phyloP scores from a whole-genome alignment of 768 basidiomycete genomes.

The Boletus vinaceobasis region DNA sequence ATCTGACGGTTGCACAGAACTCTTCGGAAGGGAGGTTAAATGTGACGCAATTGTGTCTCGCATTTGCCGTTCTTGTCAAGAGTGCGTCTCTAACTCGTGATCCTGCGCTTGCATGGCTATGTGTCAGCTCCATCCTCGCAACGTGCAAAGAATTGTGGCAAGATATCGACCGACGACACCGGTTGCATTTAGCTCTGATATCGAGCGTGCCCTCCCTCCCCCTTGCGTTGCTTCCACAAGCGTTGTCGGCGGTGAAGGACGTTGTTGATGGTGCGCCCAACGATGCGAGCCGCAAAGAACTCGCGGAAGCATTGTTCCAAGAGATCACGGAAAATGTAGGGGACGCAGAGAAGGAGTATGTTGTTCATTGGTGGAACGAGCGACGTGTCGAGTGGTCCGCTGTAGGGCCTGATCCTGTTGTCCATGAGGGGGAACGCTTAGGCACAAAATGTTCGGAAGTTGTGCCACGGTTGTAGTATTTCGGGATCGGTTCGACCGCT shows the following conservation, averaged over 20 bases:
- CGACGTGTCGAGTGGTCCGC: conserved; percentile 29
- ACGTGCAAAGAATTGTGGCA: conserved; percentile 35
- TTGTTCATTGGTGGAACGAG: conserved; percentile 72
- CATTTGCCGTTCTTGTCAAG: conserved; percentile 68
- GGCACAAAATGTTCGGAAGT: neutral
- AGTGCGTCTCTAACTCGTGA: conserved; percentile 48
- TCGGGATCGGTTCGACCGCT: neutral
- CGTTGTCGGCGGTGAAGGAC: conserved; percentile 47
- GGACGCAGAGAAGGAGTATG: conserved; percentile 65
- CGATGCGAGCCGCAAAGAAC: conserved; percentile 36
- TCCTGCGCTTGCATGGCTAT: conserved; percentile 61
- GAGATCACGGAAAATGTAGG: conserved; percentile 65
- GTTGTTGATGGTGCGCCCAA: conserved; percentile 31
- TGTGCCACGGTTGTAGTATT: conserved; percentile 11
- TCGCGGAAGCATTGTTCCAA: conserved; percentile 56
- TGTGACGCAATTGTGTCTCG: conserved; percentile 64
- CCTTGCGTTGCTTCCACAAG: conserved; percentile 49
- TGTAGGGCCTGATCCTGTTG: neutral
- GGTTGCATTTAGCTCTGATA: conserved; percentile 62
- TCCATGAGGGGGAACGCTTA: neutral
- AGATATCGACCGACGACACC: conserved; percentile 38
- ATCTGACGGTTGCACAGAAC: conserved; percentile 43
- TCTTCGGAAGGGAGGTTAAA: conserved; percentile 59
- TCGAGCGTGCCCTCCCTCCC: conserved; percentile 65
- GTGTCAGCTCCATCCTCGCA: conserved; percentile 54